phyloP scores from a whole-genome alignment of 129 eudicot species.

The Flaveria bidentis region DNA sequence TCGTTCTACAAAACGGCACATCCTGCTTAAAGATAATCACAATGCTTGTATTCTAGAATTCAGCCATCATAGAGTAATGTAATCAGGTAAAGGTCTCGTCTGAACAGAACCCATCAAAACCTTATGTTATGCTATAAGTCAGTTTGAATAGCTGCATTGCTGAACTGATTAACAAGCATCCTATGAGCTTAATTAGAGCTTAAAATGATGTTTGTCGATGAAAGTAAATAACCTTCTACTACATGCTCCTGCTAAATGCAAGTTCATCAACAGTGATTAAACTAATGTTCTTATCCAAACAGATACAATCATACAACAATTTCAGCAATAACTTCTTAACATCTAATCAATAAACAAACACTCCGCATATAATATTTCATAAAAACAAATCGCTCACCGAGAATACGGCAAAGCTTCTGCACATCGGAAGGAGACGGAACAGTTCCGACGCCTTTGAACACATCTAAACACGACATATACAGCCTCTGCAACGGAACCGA shows the following conservation, averaged over 20 bases:
- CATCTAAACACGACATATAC: conserved; percentile 46
- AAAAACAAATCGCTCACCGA: conserved; percentile 44
- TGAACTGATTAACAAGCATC: too few species aligned
- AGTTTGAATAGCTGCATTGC: too few species aligned
- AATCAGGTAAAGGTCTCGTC: too few species aligned
- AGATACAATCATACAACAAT: background rate
- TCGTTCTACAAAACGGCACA: background rate
- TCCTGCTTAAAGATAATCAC: too few species aligned
- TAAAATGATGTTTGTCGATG: background rate
- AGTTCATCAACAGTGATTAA: background rate
- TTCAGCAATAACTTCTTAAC: too few species aligned
- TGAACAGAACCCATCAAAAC: too few species aligned
- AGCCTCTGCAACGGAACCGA: conserved; percentile 53
- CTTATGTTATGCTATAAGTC: too few species aligned
- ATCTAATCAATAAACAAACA: background rate
- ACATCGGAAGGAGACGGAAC: conserved; percentile 64
- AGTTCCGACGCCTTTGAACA: conserved; percentile 60
- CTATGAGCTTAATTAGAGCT: background rate
- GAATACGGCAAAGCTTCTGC: conserved; percentile 48
- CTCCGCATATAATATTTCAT: background rate
- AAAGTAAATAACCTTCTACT: too few species aligned
- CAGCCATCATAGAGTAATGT: too few species aligned
- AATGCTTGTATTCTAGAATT: too few species aligned
- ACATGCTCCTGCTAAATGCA: too few species aligned
- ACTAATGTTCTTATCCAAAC: background rate